Base-by-base conservation (phyloP, 1,139 yeast species). In the Hanseniaspora uvarum region DNA sequence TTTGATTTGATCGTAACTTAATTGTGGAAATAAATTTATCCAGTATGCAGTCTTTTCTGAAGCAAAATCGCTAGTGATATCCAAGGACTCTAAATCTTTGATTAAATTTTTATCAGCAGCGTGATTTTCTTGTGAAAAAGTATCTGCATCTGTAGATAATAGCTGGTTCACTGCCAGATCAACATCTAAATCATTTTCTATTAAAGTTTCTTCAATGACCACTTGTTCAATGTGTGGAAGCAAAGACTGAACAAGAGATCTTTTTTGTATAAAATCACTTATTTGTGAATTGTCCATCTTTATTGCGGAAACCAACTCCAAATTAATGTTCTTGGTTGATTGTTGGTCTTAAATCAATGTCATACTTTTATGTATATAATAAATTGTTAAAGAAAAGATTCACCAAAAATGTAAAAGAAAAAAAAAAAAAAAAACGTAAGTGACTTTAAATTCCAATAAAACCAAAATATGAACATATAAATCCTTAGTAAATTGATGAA, bases 131-230 rank as follows among this genome's bases (percentile, higher is more conserved):
- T 26, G 12, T 1, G 34, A 8, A 16, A 2, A 11, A 4, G 14
- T n/a, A 14, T 31, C 40, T 19, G 46, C 49, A 37, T 58, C 53
- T 24, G 57, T 62, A 46, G 65, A 60, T 16, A 65, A 53, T 16
- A 65, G 34, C 48, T 64, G 61, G 1, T 63, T 55, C 14, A 62
- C 57, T 8, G 67, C 63, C n/a, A 59, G 47, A 16, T 61, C 62
- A 5, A 63, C 18, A 54, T 65, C 61, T 37, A 58, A 57, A 12
- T 58, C 43, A 7, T 66, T 56, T 28, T 18, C 19, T 26, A 5
- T 16, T 5, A 37, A 10, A 12, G 19, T 36, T 8, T 19, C 19
- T 16, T 36, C 28, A 11, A 33, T 34, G 4, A 30, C 8, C 3
- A 5, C 23, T 5, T 2, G 6, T 6, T 21, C 31, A 7, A 24